Evolutionary conservation across 208 protist species (phyloP).

Genomic region (Trichomonas vaginalis): DNA sequence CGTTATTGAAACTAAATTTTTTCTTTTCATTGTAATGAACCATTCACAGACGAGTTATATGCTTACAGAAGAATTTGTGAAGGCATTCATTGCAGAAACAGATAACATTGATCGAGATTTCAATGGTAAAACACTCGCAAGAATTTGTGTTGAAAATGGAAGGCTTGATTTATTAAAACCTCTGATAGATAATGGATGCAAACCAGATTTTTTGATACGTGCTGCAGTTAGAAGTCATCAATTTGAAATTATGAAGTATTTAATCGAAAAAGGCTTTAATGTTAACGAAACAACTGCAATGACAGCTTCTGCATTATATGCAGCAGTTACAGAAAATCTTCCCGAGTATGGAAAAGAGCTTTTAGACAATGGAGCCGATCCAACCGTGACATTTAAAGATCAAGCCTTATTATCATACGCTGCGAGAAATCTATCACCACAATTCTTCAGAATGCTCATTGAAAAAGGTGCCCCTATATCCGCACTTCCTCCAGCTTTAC

Average conservation of each 20-base stretch:
- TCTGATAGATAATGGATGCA: background rate
- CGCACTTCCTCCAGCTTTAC: background rate
- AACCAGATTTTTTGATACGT: background rate
- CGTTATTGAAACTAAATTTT: background rate
- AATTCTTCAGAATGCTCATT: background rate
- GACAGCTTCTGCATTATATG: background rate
- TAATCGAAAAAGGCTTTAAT: background rate
- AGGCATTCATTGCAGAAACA: background rate
- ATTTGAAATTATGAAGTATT: background rate
- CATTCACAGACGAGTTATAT: background rate
- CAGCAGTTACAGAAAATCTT: background rate
- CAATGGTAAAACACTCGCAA: background rate
- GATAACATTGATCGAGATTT: background rate
- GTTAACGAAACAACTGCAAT: background rate
- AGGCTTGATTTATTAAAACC: background rate
- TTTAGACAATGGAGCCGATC: background rate
- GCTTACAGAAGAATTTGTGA: background rate
- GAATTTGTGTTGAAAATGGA: background rate
- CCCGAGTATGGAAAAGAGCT: background rate
- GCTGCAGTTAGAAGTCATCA: background rate
- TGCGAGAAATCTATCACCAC: background rate
- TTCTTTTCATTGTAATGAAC: background rate
- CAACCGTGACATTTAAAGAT: background rate
- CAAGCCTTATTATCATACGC: background rate
- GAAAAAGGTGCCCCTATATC: background rate